Base-by-base conservation (phyloP, 2,329 filamentous ascomycete genomes). In the Alternaria atra region DNA sequence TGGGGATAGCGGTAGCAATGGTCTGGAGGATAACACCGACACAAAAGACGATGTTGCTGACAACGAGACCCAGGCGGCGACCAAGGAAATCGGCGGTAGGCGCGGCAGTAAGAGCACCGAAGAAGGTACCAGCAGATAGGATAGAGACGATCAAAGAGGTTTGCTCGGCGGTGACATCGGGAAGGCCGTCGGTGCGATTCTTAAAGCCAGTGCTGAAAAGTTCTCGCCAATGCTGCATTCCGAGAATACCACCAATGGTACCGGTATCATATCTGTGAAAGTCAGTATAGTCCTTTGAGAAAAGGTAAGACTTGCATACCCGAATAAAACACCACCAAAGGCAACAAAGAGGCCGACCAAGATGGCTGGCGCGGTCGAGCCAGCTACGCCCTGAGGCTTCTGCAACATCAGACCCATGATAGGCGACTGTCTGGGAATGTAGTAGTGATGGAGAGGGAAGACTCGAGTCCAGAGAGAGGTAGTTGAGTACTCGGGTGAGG, bases 111-210 rank as follows among this genome's bases (percentile, higher is more conserved):
- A 95, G 82, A 34, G 92, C 86, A 55, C 92, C 93, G 57, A 92
- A 81, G 69, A 92, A 89, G 27, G 92, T 95, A 51, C 92, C 92
- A 37, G 89, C 91, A 62, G 91, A 95, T 35, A 97, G 85, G 65
- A 96, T 94, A 15, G 92, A 91, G 52, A 95, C 91, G 58, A 94
- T 90, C 64, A 90, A 82, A 27, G 91, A 90, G 27, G 88, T 87
- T 77, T 94, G 85, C 3, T 53, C 52, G n/a, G 77, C 71, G 13
- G 73, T 75, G 52, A 79, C 67, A 60, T 77, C 76, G 4, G 47
- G 62, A 5, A 61, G 20, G 43, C 50, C 80, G 79, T 61, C 90
- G 20, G 58, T 75, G 64, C 64, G 76, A 60, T 76, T 75, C 53
- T 50, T 48, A 53, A 73, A 75, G 20, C 77, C 76, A 10, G 75